Evolutionary conservation across 495 filamentous ascomycete species (phyloP).

Genomic region (Aspergillus carlsbadensis): DNA sequence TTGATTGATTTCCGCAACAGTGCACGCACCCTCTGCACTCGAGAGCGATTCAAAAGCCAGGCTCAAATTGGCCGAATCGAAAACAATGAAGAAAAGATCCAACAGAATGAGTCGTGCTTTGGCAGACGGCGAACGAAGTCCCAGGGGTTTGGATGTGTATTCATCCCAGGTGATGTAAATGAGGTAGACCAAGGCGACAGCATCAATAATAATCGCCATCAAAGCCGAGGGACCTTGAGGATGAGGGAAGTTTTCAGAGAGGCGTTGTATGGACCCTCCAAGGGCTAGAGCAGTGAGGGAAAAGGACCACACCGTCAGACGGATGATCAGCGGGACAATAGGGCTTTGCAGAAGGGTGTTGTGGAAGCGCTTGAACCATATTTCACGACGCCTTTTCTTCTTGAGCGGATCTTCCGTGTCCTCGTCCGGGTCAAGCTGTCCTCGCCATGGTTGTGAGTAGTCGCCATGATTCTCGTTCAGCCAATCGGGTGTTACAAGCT

Average conservation of each 20-base stretch:
- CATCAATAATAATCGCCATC: constrained; percentile 90
- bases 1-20: constrained; percentile 37
- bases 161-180: constrained; percentile 95
- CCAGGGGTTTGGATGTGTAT: constrained; percentile 89
- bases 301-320: constrained; percentile 78
- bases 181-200: constrained; percentile 83
- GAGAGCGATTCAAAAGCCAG: constrained; percentile 82
- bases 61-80: constrained; percentile 87
- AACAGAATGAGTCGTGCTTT: constrained; percentile 87
- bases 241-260: constrained; percentile 45
- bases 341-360: constrained; percentile 69
- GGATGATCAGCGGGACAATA: constrained; percentile 80
- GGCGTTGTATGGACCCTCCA: constrained; percentile 68
- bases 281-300: constrained; percentile 80
- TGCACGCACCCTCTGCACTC: constrained; percentile 66
- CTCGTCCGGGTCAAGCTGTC: constrained; percentile 30
- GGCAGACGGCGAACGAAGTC: constrained; percentile 74
- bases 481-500: constrained; percentile 57
- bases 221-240: constrained; percentile 70
- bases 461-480: constrained; percentile 55
- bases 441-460: constrained; percentile 59
- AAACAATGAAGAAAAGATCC: constrained; percentile 94
- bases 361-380: constrained; percentile 57
- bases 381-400: constrained; percentile 43
- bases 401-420: constrained; percentile 50